phyloP scores from a whole-genome alignment of 441 rosid species.

The Populus tomentosa region DNA sequence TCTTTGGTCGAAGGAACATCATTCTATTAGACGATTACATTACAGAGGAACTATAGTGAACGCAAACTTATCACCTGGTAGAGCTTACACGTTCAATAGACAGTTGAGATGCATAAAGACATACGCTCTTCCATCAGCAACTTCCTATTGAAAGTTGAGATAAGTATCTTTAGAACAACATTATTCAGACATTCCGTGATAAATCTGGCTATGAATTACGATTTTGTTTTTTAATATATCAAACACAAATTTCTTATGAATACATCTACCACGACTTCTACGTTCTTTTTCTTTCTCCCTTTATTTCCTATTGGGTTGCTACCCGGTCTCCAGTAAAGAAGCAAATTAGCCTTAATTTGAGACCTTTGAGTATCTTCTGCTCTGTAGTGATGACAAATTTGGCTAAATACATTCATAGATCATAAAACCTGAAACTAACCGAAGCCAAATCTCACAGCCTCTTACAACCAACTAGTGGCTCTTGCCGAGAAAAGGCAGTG shows the following conservation, averaged over 20 bases:
- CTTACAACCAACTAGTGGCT: not conserved
- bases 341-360: not conserved
- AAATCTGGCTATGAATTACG: no score
- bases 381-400: not conserved
- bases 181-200: not conserved
- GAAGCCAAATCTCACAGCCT: not conserved
- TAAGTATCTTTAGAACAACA: not conserved
- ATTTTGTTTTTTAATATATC: no score
- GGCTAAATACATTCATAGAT: not conserved
- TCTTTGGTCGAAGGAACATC: constrained; percentile 36
- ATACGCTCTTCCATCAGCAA: constrained; percentile 9
- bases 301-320: not conserved
- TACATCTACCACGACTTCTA: not conserved
- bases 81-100: constrained; percentile 40
- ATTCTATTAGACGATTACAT: constrained; percentile 31
- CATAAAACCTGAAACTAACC: not conserved
- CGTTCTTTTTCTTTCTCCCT: not conserved
- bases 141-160: constrained; percentile 14
- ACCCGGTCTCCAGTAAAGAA: not conserved
- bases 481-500: no score
- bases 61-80: constrained; percentile 34
- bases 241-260: no score
- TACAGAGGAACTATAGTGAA: constrained; percentile 39
- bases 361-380: not conserved
- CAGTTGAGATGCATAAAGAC: constrained; percentile 33